Base-by-base conservation (phyloP, 345 rosid genomes). In the Combretum micranthum region DNA sequence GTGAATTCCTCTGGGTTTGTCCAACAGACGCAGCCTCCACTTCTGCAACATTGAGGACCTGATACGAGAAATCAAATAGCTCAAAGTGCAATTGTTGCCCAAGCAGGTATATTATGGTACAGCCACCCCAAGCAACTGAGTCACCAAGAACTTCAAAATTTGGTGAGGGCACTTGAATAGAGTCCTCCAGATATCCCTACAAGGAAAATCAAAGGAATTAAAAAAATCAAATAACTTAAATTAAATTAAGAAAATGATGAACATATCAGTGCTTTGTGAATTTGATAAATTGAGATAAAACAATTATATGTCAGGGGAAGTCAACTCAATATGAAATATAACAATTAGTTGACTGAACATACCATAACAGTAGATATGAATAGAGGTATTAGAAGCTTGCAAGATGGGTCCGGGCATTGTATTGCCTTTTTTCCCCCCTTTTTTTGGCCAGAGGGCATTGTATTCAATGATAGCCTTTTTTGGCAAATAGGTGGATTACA, bases 1-100 rank as follows among this genome's bases (percentile, higher is more conserved):
- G 87, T 58, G 83, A 73, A 77, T 68, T 75, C 75, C 69, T 83
- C 15, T 80, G 83, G 42, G 62, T 43, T 61, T 83, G 91, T 42
- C 72, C 32, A 43, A 85, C 63, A 47, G 86, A 85, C 43, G 70
- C 84, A 50, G 86, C 85, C 69, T 93, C 97, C 44, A 85, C 97
- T 68, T 93, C 99, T 12, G 97, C 95, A 60, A 87, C 86, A 73
- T 90, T 87, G 47, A 94, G 97, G 74, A 94, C 83, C 80, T 94
- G 96, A 75, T 94, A 79, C 26, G 96, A 90, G 69, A 94, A 94
- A 73, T 90, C 96, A 60, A 94, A 90, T 48, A 87, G 83, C 87
- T 94, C 97, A 70, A 90, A 94, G 72, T 87, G 99, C 69, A 94
- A 84, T 75, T 90, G 95, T 59, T 93, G 99, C 20, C 99, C 99